Evolutionary conservation across 1,284 basidiomycete species (phyloP).

Genomic region (Apiotrichum montevideense): DNA sequence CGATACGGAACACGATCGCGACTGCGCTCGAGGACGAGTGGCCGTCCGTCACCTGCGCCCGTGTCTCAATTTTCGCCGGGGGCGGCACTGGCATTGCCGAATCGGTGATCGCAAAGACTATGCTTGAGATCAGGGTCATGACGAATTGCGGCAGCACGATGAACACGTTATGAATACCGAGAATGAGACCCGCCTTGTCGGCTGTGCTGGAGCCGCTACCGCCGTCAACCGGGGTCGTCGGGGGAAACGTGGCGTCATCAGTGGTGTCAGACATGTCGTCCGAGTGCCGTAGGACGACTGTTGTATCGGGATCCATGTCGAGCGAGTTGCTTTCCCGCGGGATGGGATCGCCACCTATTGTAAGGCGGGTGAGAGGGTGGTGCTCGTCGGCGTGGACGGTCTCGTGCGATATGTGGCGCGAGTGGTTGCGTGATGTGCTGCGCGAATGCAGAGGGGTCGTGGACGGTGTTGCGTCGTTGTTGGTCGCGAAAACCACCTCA

Average conservation of each 20-base stretch:
- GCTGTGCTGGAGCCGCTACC: conserved; percentile 49
- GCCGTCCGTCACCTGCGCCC: neutral
- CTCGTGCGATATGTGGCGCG: conserved; percentile 2
- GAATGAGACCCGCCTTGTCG: conserved; percentile 79
- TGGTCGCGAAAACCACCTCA: conserved; percentile 11
- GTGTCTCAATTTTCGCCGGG: neutral
- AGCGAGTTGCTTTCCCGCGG: neutral
- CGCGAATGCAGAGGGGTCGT: conserved; percentile 4
- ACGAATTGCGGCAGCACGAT: conserved; percentile 62
- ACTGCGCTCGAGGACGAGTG: conserved; percentile 8
- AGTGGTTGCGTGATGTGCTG: neutral
- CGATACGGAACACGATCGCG: conserved; percentile 17
- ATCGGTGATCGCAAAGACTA: conserved; percentile 51
- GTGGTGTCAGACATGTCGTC: conserved; percentile 16
- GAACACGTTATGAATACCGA: conserved; percentile 88
- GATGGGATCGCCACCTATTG: neutral
- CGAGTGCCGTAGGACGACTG: conserved; percentile 36
- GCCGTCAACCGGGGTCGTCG: neutral
- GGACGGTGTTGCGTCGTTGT: neutral
- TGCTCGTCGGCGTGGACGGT: neutral
- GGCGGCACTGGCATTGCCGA: conserved; percentile 16
- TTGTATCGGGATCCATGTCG: conserved; percentile 22
- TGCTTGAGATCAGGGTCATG: conserved; percentile 48
- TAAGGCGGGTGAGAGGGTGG: neutral
- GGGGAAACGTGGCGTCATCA: neutral